Evolutionary conservation across 768 basidiomycete species (phyloP), one percentile per base, ranked within the genome.

Genomic region (Lyophyllum semitale): DNA sequence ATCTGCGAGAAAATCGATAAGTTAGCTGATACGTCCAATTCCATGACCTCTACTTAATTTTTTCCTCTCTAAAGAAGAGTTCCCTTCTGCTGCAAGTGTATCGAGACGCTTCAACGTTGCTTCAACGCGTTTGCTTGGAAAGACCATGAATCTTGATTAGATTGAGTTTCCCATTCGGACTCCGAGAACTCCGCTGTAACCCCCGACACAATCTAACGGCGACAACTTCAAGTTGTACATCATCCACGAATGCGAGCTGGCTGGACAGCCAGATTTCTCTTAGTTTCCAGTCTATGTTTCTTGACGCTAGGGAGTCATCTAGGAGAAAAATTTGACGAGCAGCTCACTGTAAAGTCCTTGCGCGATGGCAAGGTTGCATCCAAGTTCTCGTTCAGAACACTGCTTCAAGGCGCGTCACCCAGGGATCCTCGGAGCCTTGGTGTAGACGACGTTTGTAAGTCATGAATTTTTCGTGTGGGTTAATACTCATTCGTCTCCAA

Each of bases 311-410:
- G 49, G 2, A 35, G 26, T 25, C 45, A 44, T 20, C 15, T 42
- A 32, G 46, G 2, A 2, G 85, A 87, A 70, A 62, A 70, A 22
- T 87, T 86, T 56, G 64, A 78, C 45, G 82, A 83, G 62, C 58
- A 73, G 43, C 65, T 83, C 15, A 64, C 67, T 8, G 65, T 83
- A 29, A 73, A 68, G 35, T 66, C 92, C 0, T 79, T 97, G 30
- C 75, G 79, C 6, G 91, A 98, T 67, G 96, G 95, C 47, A 89
- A 87, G 66, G 84, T 98, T 35, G 80, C 83, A 0, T 82, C 93
- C 1, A 79, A 80, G 27, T 97, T 98, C 74, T 80, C 87, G 1
- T 98, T 98, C 71, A 84, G 74, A 25, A 91, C 89, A 0, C 54
- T 84, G 12, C 67, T 88, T 45, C 71, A 75, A 41, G 80, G 76